phyloP scores from a whole-genome alignment of 768 basidiomycete species.

The Calocybe cyanea region DNA sequence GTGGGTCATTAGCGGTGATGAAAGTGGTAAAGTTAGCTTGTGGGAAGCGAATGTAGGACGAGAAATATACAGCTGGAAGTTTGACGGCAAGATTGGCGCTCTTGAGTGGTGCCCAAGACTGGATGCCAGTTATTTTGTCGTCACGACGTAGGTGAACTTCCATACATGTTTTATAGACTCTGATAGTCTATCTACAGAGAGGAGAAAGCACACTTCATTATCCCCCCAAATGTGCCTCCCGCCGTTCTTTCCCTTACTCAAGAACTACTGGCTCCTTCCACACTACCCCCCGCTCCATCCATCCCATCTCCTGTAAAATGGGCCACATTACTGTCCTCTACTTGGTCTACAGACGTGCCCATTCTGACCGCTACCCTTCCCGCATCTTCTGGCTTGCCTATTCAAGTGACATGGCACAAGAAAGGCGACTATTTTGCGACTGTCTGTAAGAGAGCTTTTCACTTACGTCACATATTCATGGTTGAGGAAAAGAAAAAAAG shows the following conservation, averaged over 20 bases:
- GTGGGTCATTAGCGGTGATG: conserved; percentile 92
- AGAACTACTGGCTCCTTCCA: conserved; percentile 56
- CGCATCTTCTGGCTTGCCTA: conserved; percentile 62
- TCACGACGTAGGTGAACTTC: conserved; percentile 62
- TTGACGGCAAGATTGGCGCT: conserved; percentile 74
- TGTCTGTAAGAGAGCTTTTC: conserved; percentile 75
- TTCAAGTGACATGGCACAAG: conserved; percentile 88
- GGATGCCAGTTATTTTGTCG: conserved; percentile 76
- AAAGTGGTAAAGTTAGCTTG: conserved; percentile 77
- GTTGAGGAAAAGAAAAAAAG: conserved; percentile 34
- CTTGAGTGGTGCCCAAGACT: conserved; percentile 92
- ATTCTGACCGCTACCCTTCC: conserved; percentile 63
- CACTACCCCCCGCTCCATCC: conserved; percentile 53
- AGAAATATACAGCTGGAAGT: conserved; percentile 83
- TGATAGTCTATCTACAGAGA: conserved; percentile 53
- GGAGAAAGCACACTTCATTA: conserved; percentile 72
- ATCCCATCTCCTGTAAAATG: conserved; percentile 70
- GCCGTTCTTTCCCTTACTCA: conserved; percentile 55
- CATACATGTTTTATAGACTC: conserved; percentile 7
- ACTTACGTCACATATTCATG: background rate
- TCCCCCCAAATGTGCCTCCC: conserved; percentile 74
- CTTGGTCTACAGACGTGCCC: conserved; percentile 50
- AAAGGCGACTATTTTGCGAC: conserved; percentile 94
- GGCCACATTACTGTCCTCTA: conserved; percentile 43
- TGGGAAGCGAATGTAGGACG: conserved; percentile 93